These are phyloP conservation scores for Aphanoascus verrucosus DNA, from an alignment of 2,329 filamentous ascomycete genomes.

Conservation along the genomic window DNA sequence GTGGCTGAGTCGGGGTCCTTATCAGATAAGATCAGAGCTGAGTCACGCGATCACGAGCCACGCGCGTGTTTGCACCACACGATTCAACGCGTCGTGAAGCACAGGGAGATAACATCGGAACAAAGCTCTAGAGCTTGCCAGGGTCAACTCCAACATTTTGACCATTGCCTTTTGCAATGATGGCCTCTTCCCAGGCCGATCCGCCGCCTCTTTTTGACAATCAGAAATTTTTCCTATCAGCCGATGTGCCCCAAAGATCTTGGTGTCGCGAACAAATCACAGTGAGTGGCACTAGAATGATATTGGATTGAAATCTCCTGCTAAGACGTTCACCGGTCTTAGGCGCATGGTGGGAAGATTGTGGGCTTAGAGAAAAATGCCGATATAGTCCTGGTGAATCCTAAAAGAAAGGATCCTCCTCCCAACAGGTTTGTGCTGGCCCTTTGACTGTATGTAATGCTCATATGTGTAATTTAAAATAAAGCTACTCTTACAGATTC, in stretches of 20 bases:
- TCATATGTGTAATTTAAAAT: slow-evolving; percentile 9
- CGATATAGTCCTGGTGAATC: slow-evolving; percentile 50
- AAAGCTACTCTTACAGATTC: slow-evolving; percentile 47
- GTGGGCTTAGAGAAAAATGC: slow-evolving; percentile 45
- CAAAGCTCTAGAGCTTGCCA: background rate
- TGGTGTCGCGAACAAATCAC: slow-evolving; percentile 41
- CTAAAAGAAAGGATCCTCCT: slow-evolving; percentile 41
- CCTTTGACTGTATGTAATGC: background rate
- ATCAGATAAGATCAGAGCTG: background rate
- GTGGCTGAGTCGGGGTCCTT: background rate
- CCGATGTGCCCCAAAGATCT: slow-evolving; percentile 42
- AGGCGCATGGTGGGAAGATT: slow-evolving; percentile 46
- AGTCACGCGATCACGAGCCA: too few relatives aligned
- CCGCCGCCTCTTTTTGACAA: slow-evolving; percentile 41
- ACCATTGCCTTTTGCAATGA: background rate
- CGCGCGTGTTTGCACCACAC: background rate
- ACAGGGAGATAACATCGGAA: background rate
- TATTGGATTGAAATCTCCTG: background rate
- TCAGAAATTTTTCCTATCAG: slow-evolving; percentile 49
- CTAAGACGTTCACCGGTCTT: background rate
- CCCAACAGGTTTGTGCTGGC: slow-evolving; percentile 35
- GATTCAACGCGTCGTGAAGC: background rate
- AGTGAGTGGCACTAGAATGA: slow-evolving; percentile 20
- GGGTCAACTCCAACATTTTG: too few relatives aligned
- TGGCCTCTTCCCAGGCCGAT: background rate